A percentile compares a stretch with the other conserved stretches of the same genome.
phyloP scores from a whole-genome alignment of 179 eudicot species.

The Vitellaria paradoxa region DNA sequence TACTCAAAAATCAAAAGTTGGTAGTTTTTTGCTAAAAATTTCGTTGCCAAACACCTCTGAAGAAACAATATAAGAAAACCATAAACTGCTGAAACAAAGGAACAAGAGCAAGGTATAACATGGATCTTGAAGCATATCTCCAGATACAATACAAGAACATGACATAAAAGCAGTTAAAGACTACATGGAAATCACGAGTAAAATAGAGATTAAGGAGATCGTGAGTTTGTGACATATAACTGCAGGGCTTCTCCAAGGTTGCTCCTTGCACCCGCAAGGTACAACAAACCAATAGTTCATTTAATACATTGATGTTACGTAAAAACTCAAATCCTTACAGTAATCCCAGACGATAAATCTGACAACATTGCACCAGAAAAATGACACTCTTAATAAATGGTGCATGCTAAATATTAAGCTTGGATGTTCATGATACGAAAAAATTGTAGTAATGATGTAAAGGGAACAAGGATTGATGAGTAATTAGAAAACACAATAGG shows the following conservation, averaged over 20 bases:
- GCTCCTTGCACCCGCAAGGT: background rate
- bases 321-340: background rate
- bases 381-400: background rate
- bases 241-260: background rate
- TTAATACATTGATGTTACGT: background rate
- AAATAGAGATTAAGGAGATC: background rate
- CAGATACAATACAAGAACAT: background rate
- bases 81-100: background rate
- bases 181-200: background rate
- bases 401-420: background rate
- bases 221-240: background rate
- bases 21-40: too few species aligned
- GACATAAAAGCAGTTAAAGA: background rate
- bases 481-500: background rate
- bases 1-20: too few species aligned
- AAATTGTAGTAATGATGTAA: background rate
- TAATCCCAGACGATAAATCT: background rate
- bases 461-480: background rate
- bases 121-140: background rate
- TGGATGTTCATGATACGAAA: background rate
- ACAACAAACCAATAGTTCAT: background rate
- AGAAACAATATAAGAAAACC: conserved; percentile 2
- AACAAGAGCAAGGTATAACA: background rate
- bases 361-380: background rate
- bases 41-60: too few species aligned